Conservation (phyloP, 2,329 filamentous ascomycete genomes). For the Tolypocladium ovalisporum region DNA sequence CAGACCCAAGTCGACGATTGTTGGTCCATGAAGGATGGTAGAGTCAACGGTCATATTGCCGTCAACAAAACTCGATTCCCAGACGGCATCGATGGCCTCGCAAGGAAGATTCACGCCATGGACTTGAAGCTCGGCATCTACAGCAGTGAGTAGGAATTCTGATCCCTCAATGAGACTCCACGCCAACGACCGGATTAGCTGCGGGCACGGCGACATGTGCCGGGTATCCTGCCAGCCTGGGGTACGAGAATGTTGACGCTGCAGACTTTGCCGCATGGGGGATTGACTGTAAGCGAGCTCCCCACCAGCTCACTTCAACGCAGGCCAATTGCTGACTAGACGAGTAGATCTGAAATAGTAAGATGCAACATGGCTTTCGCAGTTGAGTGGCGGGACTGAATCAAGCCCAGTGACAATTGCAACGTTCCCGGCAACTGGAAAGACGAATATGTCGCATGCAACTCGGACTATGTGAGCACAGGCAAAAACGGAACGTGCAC, state of each 20-base stretch:
- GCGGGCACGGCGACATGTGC: constrained; percentile 10
- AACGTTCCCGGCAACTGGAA: constrained; percentile 25
- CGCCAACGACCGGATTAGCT: background rate
- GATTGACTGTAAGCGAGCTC: constrained; percentile 34
- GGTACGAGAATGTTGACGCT: constrained; percentile 47
- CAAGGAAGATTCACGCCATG: constrained; percentile 40
- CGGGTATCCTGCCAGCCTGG: constrained; percentile 35
- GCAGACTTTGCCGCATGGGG: constrained; percentile 46
- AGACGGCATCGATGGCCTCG: constrained; percentile 42
- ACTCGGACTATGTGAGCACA: constrained; percentile 8
- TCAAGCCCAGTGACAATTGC: constrained; percentile 35
- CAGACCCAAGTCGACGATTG: constrained; percentile 42
- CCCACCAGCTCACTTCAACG: background rate
- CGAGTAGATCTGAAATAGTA: constrained; percentile 7
- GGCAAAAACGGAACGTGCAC: constrained; percentile 6
- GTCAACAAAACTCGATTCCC: constrained; percentile 43
- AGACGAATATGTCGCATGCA: constrained; percentile 19
- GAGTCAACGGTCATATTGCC: constrained; percentile 22
- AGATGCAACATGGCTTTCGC: constrained; percentile 1
- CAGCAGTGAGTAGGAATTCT: constrained; percentile 29
- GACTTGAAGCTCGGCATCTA: constrained; percentile 56
- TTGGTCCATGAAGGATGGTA: constrained; percentile 38
- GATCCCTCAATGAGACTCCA: no score
- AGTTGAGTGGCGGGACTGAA: background rate
- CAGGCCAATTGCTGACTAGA: background rate